Conservation (phyloP, 208 protist species). For the Trypanosoma brucei region DNA sequence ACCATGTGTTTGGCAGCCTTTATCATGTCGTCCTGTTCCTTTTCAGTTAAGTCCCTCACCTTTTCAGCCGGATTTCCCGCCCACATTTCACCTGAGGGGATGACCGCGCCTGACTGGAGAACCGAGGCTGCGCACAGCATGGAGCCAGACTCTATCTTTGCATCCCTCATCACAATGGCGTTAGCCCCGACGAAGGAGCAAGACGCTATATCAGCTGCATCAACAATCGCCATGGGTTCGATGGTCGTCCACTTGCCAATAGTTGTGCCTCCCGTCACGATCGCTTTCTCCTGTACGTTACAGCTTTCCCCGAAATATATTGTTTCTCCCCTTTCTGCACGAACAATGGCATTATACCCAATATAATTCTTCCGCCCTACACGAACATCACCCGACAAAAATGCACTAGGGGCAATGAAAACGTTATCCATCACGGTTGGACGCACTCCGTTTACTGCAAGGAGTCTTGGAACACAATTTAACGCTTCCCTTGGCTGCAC, state of each 20-base stretch:
- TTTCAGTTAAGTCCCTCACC: constrained; percentile 78
- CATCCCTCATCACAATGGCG: constrained; percentile 81
- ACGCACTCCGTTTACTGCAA: constrained; percentile 64
- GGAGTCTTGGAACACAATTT: constrained; percentile 71
- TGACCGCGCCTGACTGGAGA: constrained; percentile 74
- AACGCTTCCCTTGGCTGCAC: constrained; percentile 75
- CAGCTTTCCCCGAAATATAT: constrained; percentile 87
- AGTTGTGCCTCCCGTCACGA: constrained; percentile 79
- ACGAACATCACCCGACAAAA: constrained; percentile 81
- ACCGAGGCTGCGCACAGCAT: constrained; percentile 88
- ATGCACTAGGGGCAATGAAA: constrained; percentile 82
- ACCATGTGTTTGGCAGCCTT: constrained; percentile 90
- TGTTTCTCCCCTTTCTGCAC: constrained; percentile 71
- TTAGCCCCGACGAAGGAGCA: constrained; percentile 87
- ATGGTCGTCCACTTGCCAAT: constrained; percentile 87
- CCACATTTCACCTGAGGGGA: constrained; percentile 92
- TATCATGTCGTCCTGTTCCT: constrained; percentile 83
- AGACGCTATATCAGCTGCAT: constrained; percentile 79
- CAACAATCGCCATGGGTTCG: constrained; percentile 88
- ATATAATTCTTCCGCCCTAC: constrained; percentile 89
- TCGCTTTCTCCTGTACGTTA: constrained; percentile 88
- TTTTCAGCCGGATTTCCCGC: constrained; percentile 88
- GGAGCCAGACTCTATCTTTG: constrained; percentile 76
- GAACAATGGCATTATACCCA: constrained; percentile 86
- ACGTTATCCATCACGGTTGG: constrained; percentile 87